Conservation (phyloP, 257 asterid species). For the Oldenlandia corymbosa region DNA sequence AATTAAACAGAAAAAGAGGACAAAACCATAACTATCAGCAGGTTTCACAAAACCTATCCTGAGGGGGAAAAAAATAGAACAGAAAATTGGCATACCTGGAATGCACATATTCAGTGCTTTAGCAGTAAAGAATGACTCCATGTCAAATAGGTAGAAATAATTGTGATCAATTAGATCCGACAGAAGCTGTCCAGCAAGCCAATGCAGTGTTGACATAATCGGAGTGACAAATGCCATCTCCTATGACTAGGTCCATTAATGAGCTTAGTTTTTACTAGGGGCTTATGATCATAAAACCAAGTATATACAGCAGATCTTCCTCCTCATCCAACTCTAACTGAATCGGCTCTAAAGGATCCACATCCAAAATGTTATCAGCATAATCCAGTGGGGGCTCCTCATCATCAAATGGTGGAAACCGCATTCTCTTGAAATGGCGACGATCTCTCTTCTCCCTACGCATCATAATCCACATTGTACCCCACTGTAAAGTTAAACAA, state of each 20-base stretch:
- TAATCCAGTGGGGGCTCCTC: constrained; percentile 98
- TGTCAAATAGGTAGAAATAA: constrained; percentile 89
- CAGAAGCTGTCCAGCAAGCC: constrained; percentile 96
- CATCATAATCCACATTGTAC: constrained; percentile 99
- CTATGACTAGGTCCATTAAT: constrained; percentile 96
- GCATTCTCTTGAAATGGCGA: constrained; percentile 96
- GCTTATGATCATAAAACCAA: constrained; percentile 99
- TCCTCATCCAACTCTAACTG: constrained; percentile 96
- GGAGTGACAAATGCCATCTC: constrained; percentile 97
- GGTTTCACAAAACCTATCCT: no score
- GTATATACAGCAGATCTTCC: constrained; percentile 92
- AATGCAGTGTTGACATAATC: constrained; percentile 94
- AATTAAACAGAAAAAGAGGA: no score
- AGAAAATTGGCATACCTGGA: no score
- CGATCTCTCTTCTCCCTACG: constrained; percentile 98
- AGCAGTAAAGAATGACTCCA: constrained; percentile 97
- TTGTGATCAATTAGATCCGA: constrained; percentile 91
- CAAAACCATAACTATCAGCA: no score
- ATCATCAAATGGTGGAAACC: constrained; percentile 98
- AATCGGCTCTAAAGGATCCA: constrained; percentile 96
- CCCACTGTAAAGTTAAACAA: no score
- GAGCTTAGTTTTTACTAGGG: constrained; percentile 91
- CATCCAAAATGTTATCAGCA: constrained; percentile 94
- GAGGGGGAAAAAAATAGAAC: no score
- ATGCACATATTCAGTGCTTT: constrained; percentile 97